Conservation (phyloP, 441 rosid genomes). For the Populus hybrid region DNA sequence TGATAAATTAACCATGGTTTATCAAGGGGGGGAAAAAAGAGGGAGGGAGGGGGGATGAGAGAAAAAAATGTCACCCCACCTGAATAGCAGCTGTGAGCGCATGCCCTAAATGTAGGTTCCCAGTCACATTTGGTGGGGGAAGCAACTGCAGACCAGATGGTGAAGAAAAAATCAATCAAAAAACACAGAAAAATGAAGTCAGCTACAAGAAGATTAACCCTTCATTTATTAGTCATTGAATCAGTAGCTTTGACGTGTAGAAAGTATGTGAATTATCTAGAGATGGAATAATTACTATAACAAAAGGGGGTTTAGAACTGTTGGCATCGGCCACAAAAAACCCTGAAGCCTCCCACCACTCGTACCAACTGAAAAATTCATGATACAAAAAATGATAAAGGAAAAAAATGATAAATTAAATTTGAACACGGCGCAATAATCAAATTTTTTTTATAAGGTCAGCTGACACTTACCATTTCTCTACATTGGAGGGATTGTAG, state of each 20-base stretch:
- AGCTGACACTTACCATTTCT: constrained; percentile 14
- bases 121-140: constrained; percentile 99
- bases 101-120: constrained; percentile 94
- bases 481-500: constrained; percentile 52
- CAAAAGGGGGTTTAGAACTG: constrained; percentile 73
- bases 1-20: constrained; percentile 3
- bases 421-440: neutral
- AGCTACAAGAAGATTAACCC: no score
- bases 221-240: no score
- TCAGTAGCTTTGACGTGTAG: neutral
- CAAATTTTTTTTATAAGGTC: neutral
- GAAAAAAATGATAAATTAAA: neutral
- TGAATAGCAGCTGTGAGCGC: constrained; percentile 85
- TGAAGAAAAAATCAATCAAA: neutral
- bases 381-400: constrained; percentile 12
- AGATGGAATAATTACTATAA: constrained; percentile 50
- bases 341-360: constrained; percentile 84
- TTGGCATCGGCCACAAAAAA: constrained; percentile 65
- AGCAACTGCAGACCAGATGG: constrained; percentile 56
- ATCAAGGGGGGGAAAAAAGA: neutral
- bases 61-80: constrained; percentile 33
- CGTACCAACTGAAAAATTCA: constrained; percentile 62
- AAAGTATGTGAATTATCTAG: no score
- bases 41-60: neutral
- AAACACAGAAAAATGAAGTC: neutral